phyloP scores from a whole-genome alignment of 2,329 filamentous ascomycete species.

The Fusarium temperatum region DNA sequence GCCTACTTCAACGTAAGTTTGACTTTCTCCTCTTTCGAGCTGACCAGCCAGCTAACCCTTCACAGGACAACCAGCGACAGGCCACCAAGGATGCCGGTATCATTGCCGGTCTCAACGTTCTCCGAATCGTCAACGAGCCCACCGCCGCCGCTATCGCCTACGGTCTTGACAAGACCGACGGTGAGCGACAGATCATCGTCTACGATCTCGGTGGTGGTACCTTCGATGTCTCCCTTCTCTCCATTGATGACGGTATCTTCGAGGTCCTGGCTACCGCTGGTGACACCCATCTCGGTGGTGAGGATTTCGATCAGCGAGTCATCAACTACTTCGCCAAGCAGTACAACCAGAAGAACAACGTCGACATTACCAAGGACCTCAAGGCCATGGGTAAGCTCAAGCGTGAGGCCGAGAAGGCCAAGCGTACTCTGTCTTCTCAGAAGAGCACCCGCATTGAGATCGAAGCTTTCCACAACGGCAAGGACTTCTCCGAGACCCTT shows the following conservation, averaged over 20 bases:
- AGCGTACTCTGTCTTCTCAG: conserved; percentile 95
- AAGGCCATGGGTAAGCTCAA: conserved; percentile 99
- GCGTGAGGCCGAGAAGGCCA: conserved; percentile 99
- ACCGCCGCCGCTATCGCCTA: conserved; percentile 96
- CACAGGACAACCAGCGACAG: conserved; percentile 87
- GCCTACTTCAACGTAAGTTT: conserved; percentile 85
- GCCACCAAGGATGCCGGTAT: conserved; percentile 94
- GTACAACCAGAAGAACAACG: conserved; percentile 98
- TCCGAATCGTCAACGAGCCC: conserved; percentile 96
- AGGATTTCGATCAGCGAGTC: conserved; percentile 98
- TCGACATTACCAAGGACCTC: conserved; percentile 91
- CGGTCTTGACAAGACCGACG: conserved; percentile 86
- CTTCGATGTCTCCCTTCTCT: conserved; percentile 93
- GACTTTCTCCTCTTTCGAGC: background rate
- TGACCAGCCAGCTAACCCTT: conserved; percentile 32
- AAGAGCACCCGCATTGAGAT: conserved; percentile 96
- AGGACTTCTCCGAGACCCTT: conserved; percentile 97
- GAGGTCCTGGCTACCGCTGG: conserved; percentile 94
- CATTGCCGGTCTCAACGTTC: conserved; percentile 92
- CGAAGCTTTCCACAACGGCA: conserved; percentile 94
- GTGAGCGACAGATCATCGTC: conserved; percentile 88
- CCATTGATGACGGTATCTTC: conserved; percentile 91
- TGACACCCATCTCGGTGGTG: conserved; percentile 97
- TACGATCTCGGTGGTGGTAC: conserved; percentile 96
- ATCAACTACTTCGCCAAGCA: conserved; percentile 96